Base-by-base conservation (phyloP, 2,329 filamentous ascomycete genomes). In the Penicillium vulpinum region DNA sequence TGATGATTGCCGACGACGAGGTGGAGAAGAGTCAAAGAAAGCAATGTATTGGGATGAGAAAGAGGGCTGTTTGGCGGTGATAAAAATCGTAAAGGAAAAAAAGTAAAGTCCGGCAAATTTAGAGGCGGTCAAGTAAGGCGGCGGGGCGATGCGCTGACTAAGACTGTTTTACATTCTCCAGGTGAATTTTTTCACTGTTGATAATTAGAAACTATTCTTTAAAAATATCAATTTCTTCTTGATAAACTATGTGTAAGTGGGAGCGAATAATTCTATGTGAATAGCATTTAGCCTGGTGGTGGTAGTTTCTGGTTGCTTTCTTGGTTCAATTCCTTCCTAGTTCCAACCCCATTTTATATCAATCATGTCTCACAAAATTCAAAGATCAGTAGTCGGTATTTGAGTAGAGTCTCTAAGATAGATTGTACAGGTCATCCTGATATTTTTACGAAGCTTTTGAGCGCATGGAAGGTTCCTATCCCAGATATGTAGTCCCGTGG, bases 1-100 rank as follows among this genome's bases (percentile, higher is more conserved):
- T 81, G 67, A 67, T 77, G 71, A 66, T 63, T 60, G 63, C 54
- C 39, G 60, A 62, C 63, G 58, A 64, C 64, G 61, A 65, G 62
- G 53, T 60, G 62, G 62, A 62, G 66, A 62, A 64, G 61, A 53
- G 29, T 36, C 24, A 50, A 55, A 50, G 36, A 55, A 55, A 51
- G 22, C 21, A 51, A 50, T 55, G 29, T 54, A 54, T 52, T 54
- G 52, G 24, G 45, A 43, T 50, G 46, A 31, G 52, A 49, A 55
- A 55, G 52, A 55, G 52, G 52, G 45, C 52, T 55, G 45, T 38
- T 55, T 50, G 52, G 52, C 52, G 52, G 52, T 55, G 47, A 55
- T 55, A 55, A 55, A 55, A 55, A 50, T 55, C 46, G 52, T 55
- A 55, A 16, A 54, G 44, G 51, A 55, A 55, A 55, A 55, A 55